Evolutionary conservation across 129 eudicot species (phyloP).

Genomic region (Tagetes erecta): DNA sequence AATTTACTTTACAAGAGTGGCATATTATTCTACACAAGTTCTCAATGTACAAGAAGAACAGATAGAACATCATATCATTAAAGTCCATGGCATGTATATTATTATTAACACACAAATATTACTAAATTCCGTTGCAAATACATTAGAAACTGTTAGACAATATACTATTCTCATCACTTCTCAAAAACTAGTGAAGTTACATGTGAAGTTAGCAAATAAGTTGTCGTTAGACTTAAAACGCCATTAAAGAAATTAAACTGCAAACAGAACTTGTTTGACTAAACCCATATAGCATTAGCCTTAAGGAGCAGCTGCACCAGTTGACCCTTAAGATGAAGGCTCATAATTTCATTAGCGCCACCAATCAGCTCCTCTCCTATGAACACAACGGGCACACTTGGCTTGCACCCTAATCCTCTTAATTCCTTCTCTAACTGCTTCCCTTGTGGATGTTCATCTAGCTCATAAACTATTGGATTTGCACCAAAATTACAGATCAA

Average conservation of each 20-base stretch:
- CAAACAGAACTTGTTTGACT: constrained; percentile 19
- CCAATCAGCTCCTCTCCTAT: too few species aligned
- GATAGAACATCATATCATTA: background rate
- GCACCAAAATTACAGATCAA: constrained; percentile 70
- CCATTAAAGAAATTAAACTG: constrained; percentile 5
- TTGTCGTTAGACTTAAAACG: constrained; percentile 2
- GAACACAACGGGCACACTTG: too few species aligned
- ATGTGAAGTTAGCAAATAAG: constrained; percentile 26
- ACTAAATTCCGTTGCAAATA: background rate
- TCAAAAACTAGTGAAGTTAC: constrained; percentile 26
- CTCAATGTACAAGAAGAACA: background rate
- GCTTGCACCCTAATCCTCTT: too few species aligned
- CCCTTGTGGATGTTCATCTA: too few species aligned
- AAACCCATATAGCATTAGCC: constrained; percentile 87
- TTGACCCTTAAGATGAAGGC: constrained; percentile 69
- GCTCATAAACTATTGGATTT: too few species aligned
- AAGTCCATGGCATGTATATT: background rate
- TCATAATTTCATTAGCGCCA: too few species aligned
- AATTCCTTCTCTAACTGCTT: too few species aligned
- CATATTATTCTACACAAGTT: constrained; percentile 3
- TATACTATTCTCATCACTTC: constrained; percentile 19
- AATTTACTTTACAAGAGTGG: constrained; percentile 8
- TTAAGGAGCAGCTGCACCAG: constrained; percentile 63
- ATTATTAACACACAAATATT: background rate
- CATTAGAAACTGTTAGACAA: constrained; percentile 1